Conservation (phyloP, 192 early-diverging fungal species). For the Coemansia sp. region DNA sequence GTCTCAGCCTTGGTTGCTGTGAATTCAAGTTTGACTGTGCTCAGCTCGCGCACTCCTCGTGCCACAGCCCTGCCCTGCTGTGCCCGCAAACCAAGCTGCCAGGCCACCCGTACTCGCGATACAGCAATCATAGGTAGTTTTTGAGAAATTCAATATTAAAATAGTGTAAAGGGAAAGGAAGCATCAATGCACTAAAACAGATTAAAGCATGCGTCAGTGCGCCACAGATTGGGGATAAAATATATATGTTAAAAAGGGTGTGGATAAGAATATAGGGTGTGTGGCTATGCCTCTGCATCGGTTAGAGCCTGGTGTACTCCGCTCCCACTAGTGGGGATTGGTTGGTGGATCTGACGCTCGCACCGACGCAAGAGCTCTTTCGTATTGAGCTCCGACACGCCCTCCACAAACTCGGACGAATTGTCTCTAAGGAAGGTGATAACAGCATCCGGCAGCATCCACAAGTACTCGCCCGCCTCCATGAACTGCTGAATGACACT, state of each 20-base stretch:
- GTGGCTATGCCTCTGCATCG: constrained; percentile 8
- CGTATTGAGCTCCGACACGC: constrained; percentile 43
- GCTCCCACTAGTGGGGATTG: not conserved
- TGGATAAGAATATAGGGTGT: not conserved
- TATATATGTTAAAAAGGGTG: not conserved
- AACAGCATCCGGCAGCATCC: constrained; percentile 57
- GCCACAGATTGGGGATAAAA: no score
- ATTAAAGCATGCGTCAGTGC: no score
- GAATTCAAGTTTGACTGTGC: constrained; percentile 34
- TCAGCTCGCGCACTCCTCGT: constrained; percentile 1
- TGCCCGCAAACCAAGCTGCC: not conserved
- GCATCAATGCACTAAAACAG: not conserved
- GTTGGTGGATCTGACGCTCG: constrained; percentile 37
- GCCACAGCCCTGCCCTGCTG: not conserved
- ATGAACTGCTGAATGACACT: constrained; percentile 67
- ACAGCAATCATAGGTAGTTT: not conserved
- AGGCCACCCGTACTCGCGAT: constrained; percentile 2
- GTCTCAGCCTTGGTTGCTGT: constrained; percentile 11
- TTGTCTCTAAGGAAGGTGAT: constrained; percentile 46
- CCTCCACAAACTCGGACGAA: constrained; percentile 42
- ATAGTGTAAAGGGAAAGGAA: not conserved
- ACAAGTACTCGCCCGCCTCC: constrained; percentile 65
- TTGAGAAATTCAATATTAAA: not conserved
- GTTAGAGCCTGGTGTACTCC: constrained; percentile 4
- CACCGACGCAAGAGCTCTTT: constrained; percentile 52